Evolutionary conservation across 2,329 filamentous ascomycete genomes (phyloP).

Genomic region (Xylaria arbuscula): DNA sequence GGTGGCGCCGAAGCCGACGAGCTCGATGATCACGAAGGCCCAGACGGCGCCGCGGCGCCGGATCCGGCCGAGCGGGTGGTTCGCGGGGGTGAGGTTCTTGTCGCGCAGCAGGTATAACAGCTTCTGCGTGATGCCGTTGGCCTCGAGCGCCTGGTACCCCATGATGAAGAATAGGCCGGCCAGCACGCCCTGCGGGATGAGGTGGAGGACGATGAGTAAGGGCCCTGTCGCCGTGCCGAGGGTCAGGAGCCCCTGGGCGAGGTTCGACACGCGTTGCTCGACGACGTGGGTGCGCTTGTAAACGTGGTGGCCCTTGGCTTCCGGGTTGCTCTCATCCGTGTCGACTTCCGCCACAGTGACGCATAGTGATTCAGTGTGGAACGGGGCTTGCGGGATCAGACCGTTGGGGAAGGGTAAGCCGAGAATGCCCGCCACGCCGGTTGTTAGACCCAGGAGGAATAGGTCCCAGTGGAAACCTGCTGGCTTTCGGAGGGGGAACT

Average conservation of each 20-base stretch:
- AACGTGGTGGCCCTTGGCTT: conserved; percentile 66
- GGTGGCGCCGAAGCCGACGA: conserved; percentile 78
- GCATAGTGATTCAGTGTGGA: conserved; percentile 82
- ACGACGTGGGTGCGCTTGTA: conserved; percentile 71
- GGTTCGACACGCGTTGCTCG: conserved; percentile 82
- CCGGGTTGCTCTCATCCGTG: conserved; percentile 62
- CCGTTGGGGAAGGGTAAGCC: conserved; percentile 86
- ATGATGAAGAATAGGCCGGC: conserved; percentile 87
- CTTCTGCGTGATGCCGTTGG: conserved; percentile 81
- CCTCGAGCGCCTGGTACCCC: conserved; percentile 81
- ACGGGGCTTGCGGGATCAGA: conserved; percentile 84
- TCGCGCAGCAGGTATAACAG: conserved; percentile 77
- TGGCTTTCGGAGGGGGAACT: conserved; percentile 83
- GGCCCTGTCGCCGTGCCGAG: conserved; percentile 83
- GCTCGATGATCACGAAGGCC: conserved; percentile 75
- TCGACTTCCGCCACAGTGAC: conserved; percentile 69
- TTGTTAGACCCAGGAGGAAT: conserved; percentile 82
- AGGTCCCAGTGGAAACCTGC: conserved; percentile 89
- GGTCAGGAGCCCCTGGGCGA: conserved; percentile 80
- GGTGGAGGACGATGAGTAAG: conserved; percentile 76
- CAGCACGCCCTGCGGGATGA: conserved; percentile 82
- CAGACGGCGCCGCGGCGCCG: conserved; percentile 74
- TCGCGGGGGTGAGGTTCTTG: conserved; percentile 66
- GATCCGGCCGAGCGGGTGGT: conserved; percentile 70
- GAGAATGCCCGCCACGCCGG: conserved; percentile 78